Evolutionary conservation across 139 green algal genomes (phyloP).

Genomic region (Penium margaritaceum): DNA sequence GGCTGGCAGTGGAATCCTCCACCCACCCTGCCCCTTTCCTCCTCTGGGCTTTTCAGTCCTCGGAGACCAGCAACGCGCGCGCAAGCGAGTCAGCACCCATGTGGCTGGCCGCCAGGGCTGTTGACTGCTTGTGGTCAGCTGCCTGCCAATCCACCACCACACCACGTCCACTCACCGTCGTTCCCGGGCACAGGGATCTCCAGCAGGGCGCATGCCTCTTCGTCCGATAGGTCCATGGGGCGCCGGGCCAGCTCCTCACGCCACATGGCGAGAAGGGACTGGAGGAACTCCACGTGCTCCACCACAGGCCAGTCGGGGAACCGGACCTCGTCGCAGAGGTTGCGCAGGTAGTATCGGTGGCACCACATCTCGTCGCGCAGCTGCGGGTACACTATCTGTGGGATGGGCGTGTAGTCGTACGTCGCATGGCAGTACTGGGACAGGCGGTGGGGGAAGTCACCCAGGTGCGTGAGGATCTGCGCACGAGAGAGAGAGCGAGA

Average conservation of each 20-base stretch:
- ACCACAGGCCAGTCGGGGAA: constrained; percentile 73
- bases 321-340: constrained; percentile 69
- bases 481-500: too few species aligned
- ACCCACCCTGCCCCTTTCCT: too few species aligned
- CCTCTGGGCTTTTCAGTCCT: too few species aligned
- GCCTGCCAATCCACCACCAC: too few species aligned
- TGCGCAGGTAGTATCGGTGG: constrained; percentile 88
- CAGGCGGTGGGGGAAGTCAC: constrained; percentile 50
- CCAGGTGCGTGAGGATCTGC: constrained; percentile 40
- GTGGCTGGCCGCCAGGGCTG: too few species aligned
- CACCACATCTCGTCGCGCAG: constrained; percentile 78
- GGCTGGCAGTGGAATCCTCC: too few species aligned
- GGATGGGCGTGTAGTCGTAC: constrained; percentile 84
- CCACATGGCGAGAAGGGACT: constrained; percentile 79
- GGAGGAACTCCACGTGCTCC: constrained; percentile 78
- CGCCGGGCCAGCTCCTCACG: constrained; percentile 46
- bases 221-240: constrained; percentile 36
- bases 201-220: constrained; percentile 36
- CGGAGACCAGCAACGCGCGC: too few species aligned
- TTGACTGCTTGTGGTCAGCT: too few species aligned
- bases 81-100: too few species aligned
- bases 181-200: constrained; percentile 17
- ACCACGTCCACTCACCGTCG: too few species aligned
- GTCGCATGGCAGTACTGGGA: constrained; percentile 55
- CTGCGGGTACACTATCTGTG: constrained; percentile 79